phyloP scores from a whole-genome alignment of 2,329 filamentous ascomycete species.

The Arthrinium phaeospermum region DNA sequence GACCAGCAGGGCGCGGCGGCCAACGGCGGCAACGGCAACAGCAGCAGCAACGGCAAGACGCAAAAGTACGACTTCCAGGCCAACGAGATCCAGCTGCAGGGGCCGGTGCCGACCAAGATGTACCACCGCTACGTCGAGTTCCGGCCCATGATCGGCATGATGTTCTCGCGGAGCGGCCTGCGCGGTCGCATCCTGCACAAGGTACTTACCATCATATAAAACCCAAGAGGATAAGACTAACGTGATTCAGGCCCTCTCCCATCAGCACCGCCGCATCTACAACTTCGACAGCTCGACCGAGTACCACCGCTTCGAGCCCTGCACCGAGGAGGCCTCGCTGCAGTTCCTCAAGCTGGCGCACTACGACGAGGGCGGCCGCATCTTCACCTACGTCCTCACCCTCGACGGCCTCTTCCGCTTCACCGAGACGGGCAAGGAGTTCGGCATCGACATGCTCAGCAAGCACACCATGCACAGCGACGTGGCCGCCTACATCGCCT shows the following conservation, averaged over 20 bases:
- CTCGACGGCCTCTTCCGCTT: slow-evolving; percentile 87
- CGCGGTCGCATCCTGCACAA: slow-evolving; percentile 82
- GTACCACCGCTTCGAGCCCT: slow-evolving; percentile 70
- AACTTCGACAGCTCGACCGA: slow-evolving; percentile 82
- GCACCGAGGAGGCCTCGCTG: slow-evolving; percentile 72
- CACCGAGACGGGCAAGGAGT: slow-evolving; percentile 94
- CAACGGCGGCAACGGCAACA: not conserved
- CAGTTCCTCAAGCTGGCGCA: slow-evolving; percentile 88
- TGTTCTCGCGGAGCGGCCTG: slow-evolving; percentile 82
- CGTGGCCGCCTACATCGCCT: slow-evolving; percentile 89
- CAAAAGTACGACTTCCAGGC: slow-evolving; percentile 93
- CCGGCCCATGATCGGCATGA: slow-evolving; percentile 83
- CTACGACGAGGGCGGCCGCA: slow-evolving; percentile 81
- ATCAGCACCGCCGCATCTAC: slow-evolving; percentile 89
- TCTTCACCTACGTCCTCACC: slow-evolving; percentile 92
- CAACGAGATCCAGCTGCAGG: slow-evolving; percentile 85
- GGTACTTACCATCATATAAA: not conserved
- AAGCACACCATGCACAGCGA: slow-evolving; percentile 98
- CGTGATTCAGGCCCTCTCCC: slow-evolving; percentile 68
- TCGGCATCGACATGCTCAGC: slow-evolving; percentile 88
- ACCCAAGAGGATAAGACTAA: not conserved
- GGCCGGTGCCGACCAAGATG: slow-evolving; percentile 78
- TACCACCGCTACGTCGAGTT: slow-evolving; percentile 96
- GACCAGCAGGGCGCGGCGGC: too few relatives aligned
- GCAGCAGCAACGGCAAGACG: slow-evolving; percentile 45